Base-by-base conservation (phyloP, 495 filamentous ascomycete species). In the Penicillium samsonianum region DNA sequence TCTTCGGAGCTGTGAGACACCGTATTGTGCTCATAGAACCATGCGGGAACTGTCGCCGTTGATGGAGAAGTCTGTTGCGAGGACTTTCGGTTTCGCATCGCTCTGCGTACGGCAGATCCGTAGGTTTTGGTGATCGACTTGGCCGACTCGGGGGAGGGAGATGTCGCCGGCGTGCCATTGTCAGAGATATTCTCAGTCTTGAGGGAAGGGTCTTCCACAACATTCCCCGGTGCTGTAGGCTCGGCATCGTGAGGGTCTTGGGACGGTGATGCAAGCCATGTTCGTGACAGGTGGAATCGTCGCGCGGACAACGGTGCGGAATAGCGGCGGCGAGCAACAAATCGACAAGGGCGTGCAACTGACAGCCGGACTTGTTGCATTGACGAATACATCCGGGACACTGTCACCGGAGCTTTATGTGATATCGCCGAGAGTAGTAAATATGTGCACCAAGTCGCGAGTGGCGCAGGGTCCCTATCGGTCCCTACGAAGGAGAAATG, bases 301-400 rank as follows among this genome's bases (percentile, higher is more conserved):
- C 75, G 75, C 45, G 62, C 54, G 25, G 61, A 42, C 45, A 67
- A 38, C 19, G 60, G 57, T 35, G 65, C 67, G 51, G 73, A 68
- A 70, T 72, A 76, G 28, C 74, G 74, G 53, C 76, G 74, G 60
- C 65, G 74, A 48, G 74, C 73, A 56, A 78, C 64, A 44, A 79
- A 69, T 54, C 75, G 74, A 65, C 76, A 77, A 49, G 76, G 75
- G 61, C 71, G 74, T 55, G 67, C 70, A 50, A 72, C 47, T 48
- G 66, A 65, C 60, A 70, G 66, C 66, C 72, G 62, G 57, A 53
- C 64, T 62, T 67, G 65, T 44, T 65, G 73, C 71, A 78, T 76
- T 76, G 75, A 70, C 64, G 58, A 53, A 69, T 70, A 75, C 75
- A 78, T 76, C 68, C 73, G 67, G 63, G 68, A 67, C 67, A 62